Evolutionary conservation across 192 early-diverging fungal species (phyloP).

Genomic region (Rhizophagus sp.): DNA sequence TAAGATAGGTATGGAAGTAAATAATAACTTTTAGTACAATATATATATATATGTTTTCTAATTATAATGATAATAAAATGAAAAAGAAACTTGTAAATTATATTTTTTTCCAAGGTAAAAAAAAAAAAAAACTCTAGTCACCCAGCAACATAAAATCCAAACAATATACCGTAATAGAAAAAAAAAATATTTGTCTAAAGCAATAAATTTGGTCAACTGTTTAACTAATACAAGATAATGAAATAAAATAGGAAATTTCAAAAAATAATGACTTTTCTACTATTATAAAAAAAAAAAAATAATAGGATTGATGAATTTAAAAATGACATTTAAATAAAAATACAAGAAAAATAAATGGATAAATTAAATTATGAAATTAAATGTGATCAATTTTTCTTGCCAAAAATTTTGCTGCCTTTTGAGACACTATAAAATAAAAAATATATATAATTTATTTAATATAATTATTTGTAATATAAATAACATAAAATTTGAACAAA

Average conservation of each 20-base stretch:
- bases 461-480: background rate
- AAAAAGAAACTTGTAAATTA: background rate
- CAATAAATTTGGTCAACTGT: background rate
- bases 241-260: background rate
- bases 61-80: background rate
- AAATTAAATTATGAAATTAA: slow-evolving; percentile 2
- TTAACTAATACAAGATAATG: background rate
- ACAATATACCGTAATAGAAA: background rate
- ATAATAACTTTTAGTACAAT: background rate
- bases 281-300: no score
- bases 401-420: slow-evolving; percentile 32
- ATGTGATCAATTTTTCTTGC: slow-evolving; percentile 29
- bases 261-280: background rate
- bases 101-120: no score
- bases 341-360: slow-evolving; percentile 10
- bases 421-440: slow-evolving; percentile 21
- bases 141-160: background rate
- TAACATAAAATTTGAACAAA: background rate
- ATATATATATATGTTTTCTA: background rate
- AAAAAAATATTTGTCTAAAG: background rate
- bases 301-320: no score
- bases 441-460: background rate
- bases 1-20: background rate
- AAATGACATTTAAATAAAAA: no score
- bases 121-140: background rate